Conservation (phyloP, 305 asterid species). For the Petunia hybrid region DNA sequence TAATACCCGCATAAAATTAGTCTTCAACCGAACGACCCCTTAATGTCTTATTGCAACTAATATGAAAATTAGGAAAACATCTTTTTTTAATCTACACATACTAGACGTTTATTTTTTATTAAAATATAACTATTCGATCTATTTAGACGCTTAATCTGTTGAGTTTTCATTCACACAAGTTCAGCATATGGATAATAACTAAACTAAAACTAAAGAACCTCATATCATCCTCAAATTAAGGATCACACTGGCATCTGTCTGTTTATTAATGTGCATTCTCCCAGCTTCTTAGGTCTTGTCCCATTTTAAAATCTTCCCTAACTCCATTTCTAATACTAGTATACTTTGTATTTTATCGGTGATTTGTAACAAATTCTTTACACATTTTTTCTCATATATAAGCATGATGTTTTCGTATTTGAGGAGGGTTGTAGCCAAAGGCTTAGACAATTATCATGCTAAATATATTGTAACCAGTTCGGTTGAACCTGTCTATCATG, state of each 20-base stretch:
- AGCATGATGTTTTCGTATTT: slow-evolving; percentile 5
- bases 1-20: too few species aligned
- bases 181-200: neutral
- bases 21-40: too few species aligned
- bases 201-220: neutral
- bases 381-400: too few species aligned
- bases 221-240: slow-evolving; percentile 18
- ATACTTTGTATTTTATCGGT: neutral
- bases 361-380: neutral
- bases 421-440: slow-evolving; percentile 23
- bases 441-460: slow-evolving; percentile 67
- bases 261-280: neutral
- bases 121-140: too few species aligned
- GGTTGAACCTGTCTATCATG: slow-evolving; percentile 66
- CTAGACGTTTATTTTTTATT: too few species aligned
- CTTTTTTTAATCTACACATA: too few species aligned
- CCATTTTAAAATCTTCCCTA: neutral
- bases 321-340: neutral
- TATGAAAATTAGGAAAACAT: too few species aligned
- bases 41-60: too few species aligned
- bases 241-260: slow-evolving; percentile 1
- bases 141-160: too few species aligned
- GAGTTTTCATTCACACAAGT: neutral
- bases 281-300: neutral
- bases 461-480: slow-evolving; percentile 78